phyloP scores from a whole-genome alignment of 2,329 filamentous ascomycete genomes.

The Nigrograna mackinnonii region DNA sequence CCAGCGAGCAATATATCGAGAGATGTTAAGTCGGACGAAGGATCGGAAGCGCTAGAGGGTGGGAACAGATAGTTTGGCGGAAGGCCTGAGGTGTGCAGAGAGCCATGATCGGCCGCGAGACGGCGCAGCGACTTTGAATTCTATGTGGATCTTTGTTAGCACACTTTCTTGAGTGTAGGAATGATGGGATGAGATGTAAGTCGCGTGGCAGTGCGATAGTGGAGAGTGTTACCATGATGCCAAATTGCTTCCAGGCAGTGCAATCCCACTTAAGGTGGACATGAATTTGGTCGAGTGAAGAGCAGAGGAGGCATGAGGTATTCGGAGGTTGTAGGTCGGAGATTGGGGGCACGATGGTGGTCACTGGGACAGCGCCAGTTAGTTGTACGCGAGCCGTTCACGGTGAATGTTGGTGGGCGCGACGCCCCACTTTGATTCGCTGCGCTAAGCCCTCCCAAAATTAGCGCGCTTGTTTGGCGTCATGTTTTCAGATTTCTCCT shows the following conservation, averaged over 20 bases:
- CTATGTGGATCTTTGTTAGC: constrained; percentile 26
- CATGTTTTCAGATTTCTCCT: no score
- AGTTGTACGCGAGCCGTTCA: neutral
- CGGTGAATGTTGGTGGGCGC: neutral
- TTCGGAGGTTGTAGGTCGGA: neutral
- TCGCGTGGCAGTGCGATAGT: neutral
- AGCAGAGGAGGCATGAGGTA: neutral
- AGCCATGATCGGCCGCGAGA: constrained; percentile 62
- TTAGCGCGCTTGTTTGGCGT: constrained; percentile 16
- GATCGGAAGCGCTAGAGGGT: constrained; percentile 29
- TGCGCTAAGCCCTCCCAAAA: neutral
- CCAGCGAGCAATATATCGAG: constrained; percentile 63
- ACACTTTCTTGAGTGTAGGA: neutral
- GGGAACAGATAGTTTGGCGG: constrained; percentile 67
- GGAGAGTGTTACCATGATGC: neutral
- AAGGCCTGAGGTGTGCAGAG: constrained; percentile 57
- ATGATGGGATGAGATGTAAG: neutral
- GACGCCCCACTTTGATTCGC: constrained; percentile 2
- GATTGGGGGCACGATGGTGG: neutral
- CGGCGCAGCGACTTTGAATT: constrained; percentile 58
- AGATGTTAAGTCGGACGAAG: constrained; percentile 62
- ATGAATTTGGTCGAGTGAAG: neutral
- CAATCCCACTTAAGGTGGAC: neutral
- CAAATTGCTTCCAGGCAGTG: neutral
- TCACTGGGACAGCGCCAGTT: neutral